A percentile compares a stretch with the other conserved stretches of the same genome.
Conservation (phyloP, 805 yeast species). For the Teunomyces stri region DNA sequence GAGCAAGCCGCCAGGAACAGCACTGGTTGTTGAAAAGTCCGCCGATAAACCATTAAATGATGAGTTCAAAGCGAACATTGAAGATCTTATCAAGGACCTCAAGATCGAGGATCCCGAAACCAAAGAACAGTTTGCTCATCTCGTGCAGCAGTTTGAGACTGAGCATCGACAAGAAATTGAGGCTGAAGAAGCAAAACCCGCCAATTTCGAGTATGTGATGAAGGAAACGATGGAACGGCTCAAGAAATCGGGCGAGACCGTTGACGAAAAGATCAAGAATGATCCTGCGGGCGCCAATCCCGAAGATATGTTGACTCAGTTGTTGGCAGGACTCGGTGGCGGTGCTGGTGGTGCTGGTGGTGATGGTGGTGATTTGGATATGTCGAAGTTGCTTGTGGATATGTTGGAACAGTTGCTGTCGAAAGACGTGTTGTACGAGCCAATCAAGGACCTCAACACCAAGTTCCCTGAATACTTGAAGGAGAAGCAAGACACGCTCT, state of each 20-base stretch:
- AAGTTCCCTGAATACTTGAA: conserved; percentile 73
- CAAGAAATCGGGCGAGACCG: conserved; percentile 69
- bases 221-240: conserved; percentile 77
- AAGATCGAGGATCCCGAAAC: conserved; percentile 53
- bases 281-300: conserved; percentile 40
- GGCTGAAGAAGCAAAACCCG: conserved; percentile 26
- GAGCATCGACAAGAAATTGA: conserved; percentile 31
- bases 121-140: conserved; percentile 47
- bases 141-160: conserved; percentile 42
- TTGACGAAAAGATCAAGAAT: conserved; percentile 57
- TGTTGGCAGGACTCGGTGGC: conserved; percentile 47
- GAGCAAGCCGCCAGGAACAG: conserved; percentile 58
- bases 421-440: conserved; percentile 83
- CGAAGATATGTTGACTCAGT: conserved; percentile 59
- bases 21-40: conserved; percentile 9
- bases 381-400: conserved; percentile 61
- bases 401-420: conserved; percentile 81
- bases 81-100: conserved; percentile 47
- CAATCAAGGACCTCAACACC: conserved; percentile 73
- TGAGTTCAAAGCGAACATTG: conserved; percentile 32
- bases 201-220: conserved; percentile 69
- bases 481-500: conserved; percentile 45
- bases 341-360: conserved; percentile 31
- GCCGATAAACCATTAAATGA: conserved; percentile 24
- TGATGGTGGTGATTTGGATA: conserved; percentile 49